phyloP scores from a whole-genome alignment of 768 basidiomycete species.

The Tubosaeta sp. region DNA sequence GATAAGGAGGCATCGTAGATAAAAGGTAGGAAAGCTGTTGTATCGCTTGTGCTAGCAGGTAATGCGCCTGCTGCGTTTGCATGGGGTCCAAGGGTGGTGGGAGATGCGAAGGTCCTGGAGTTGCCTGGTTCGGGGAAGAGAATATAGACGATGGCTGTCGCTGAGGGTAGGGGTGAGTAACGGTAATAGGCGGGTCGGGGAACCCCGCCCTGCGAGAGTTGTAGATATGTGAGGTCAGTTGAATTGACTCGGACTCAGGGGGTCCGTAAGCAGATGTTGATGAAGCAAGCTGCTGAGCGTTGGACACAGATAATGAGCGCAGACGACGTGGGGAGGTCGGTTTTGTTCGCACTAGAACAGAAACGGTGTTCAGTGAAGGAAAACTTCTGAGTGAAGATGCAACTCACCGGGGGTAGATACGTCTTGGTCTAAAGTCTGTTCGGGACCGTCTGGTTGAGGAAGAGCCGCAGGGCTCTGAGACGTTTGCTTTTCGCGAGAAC shows the following conservation, averaged over 20 bases:
- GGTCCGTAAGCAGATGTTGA: constrained; percentile 6
- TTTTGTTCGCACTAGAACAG: constrained; percentile 9
- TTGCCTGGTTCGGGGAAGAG: constrained; percentile 13
- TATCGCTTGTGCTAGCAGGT: constrained; percentile 37
- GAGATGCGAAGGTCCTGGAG: constrained; percentile 21
- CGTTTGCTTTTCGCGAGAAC: not conserved
- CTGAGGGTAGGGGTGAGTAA: constrained; percentile 20
- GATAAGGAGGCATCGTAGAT: constrained; percentile 27
- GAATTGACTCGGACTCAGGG: constrained; percentile 5
- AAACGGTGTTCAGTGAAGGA: constrained; percentile 4
- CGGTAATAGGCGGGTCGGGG: constrained; percentile 15
- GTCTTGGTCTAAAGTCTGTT: not conserved
- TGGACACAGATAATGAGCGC: constrained; percentile 4
- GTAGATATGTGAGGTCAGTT: not conserved
- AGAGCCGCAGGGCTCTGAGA: constrained; percentile 4
- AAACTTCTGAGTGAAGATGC: not conserved
- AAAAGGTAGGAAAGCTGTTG: constrained; percentile 39
- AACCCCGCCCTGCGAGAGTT: constrained; percentile 1
- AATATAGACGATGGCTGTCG: constrained; percentile 14
- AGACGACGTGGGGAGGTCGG: constrained; percentile 2
- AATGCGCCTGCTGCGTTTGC: constrained; percentile 36
- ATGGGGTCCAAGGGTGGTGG: constrained; percentile 24
- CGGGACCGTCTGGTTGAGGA: constrained; percentile 2
- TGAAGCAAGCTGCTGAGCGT: constrained; percentile 5
- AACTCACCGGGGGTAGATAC: constrained; percentile 12